Conservation (phyloP, 2,329 filamentous ascomycete species). For the Fusarium agapanthi region DNA sequence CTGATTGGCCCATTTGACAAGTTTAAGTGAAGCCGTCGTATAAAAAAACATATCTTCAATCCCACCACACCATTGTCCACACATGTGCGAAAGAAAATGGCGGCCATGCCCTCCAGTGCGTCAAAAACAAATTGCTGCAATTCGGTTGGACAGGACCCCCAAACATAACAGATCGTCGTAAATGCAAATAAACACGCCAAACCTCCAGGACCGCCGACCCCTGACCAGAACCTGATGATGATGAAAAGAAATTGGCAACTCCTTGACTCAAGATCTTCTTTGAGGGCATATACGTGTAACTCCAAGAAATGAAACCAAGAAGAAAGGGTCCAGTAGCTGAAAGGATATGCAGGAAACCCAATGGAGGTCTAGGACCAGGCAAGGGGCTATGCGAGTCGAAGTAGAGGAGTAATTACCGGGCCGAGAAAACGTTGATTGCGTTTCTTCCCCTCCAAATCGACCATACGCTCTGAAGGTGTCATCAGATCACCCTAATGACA, state of each 20-base stretch:
- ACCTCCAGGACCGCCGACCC: conserved; percentile 25
- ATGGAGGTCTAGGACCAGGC: background rate
- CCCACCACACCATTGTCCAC: background rate
- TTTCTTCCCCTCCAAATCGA: conserved; percentile 7
- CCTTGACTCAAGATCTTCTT: conserved; percentile 35
- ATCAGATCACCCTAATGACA: background rate
- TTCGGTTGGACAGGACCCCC: background rate
- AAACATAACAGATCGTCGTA: conserved; percentile 14
- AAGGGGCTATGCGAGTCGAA: conserved; percentile 12
- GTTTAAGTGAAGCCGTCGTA: background rate
- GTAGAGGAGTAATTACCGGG: conserved; percentile 24
- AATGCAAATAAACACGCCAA: conserved; percentile 38
- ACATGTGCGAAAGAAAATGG: conserved; percentile 8
- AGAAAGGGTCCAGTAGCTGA: conserved; percentile 16
- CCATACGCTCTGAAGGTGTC: background rate
- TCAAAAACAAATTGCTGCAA: background rate
- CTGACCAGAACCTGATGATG: conserved; percentile 37
- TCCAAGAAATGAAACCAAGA: conserved; percentile 37
- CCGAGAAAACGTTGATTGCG: background rate
- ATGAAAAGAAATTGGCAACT: conserved; percentile 35
- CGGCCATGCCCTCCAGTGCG: background rate
- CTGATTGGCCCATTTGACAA: background rate
- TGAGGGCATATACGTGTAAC: conserved; percentile 39
- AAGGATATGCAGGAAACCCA: background rate
- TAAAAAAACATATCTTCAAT: background rate